Conservation (phyloP, 305 asterid species). For the Rubia peregrina region DNA sequence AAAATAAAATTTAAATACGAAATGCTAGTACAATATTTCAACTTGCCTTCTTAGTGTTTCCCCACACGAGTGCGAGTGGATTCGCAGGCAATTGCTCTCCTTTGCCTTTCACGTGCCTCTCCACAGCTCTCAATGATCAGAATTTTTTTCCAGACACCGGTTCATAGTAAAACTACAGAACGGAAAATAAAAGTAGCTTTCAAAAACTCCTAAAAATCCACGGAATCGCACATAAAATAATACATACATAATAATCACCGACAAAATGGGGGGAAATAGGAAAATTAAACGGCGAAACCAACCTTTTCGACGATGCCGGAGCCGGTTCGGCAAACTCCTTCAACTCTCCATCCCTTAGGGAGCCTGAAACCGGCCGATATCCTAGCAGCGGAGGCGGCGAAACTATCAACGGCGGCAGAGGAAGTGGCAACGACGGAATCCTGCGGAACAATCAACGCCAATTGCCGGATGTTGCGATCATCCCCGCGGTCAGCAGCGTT, state of each 20-base stretch:
- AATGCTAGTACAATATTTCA: background rate
- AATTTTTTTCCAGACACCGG: constrained; percentile 59
- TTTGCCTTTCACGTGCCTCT: constrained; percentile 44
- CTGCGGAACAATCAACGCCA: background rate
- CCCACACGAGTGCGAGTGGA: constrained; percentile 8
- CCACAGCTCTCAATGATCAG: constrained; percentile 50
- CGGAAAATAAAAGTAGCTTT: background rate
- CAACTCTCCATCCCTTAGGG: background rate
- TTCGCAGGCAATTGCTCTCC: constrained; percentile 12
- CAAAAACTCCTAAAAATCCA: background rate
- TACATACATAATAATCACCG: no score
- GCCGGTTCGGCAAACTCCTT: background rate
- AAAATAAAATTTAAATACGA: background rate
- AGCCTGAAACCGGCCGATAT: background rate
- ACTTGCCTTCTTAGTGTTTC: constrained; percentile 22
- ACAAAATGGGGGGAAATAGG: background rate
- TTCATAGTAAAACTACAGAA: constrained; percentile 65
- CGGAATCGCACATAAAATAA: background rate
- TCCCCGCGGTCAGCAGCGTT: no score
- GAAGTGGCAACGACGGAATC: background rate
- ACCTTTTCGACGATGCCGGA: background rate
- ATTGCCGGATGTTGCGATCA: background rate
- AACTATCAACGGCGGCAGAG: no score
- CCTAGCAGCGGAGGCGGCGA: background rate
- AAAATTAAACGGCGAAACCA: background rate